A percentile compares a stretch with the other conserved stretches of the same genome.
Evolutionary conservation across 1,284 basidiomycete species (phyloP).

Genomic region (Ceratobasidium sp.): DNA sequence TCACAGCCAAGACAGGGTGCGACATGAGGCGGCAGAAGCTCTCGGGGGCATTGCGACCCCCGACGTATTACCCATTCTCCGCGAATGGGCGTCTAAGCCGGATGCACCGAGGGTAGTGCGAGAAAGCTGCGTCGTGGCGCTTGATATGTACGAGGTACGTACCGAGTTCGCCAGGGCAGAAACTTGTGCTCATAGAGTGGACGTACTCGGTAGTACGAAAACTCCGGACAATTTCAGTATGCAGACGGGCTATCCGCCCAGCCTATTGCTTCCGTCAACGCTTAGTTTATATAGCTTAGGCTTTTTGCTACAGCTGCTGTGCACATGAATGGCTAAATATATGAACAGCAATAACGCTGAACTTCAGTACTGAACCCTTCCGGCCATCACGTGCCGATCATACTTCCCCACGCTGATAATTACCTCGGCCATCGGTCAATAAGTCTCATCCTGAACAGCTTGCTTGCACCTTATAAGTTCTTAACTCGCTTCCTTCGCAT

Average conservation of each 20-base stretch:
- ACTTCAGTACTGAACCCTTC: not conserved
- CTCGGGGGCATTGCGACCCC: slow-evolving; percentile 96
- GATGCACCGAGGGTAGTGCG: slow-evolving; percentile 92
- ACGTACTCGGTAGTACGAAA: slow-evolving; percentile 88
- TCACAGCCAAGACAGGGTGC: slow-evolving; percentile 69
- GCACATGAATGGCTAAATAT: not conserved
- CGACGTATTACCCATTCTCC: slow-evolving; percentile 86
- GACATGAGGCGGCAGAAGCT: slow-evolving; percentile 98
- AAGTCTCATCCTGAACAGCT: not conserved
- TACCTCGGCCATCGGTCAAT: slow-evolving; percentile 17
- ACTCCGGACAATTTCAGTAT: slow-evolving; percentile 92
- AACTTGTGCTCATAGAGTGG: no score
- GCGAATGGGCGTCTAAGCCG: slow-evolving; percentile 84
- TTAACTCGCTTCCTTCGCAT: not conserved
- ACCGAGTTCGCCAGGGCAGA: not conserved
- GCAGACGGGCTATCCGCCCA: slow-evolving; percentile 65
- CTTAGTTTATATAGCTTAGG: not conserved
- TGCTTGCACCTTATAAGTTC: not conserved
- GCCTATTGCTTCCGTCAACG: slow-evolving; percentile 20
- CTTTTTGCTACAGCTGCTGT: not conserved
- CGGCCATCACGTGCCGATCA: not conserved
- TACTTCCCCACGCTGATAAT: not conserved
- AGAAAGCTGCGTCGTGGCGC: slow-evolving; percentile 96
- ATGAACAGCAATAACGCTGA: no score
- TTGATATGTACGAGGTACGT: slow-evolving; percentile 96